phyloP scores from a whole-genome alignment of 2,329 filamentous ascomycete species.

The Scedosporium aurantiacum region DNA sequence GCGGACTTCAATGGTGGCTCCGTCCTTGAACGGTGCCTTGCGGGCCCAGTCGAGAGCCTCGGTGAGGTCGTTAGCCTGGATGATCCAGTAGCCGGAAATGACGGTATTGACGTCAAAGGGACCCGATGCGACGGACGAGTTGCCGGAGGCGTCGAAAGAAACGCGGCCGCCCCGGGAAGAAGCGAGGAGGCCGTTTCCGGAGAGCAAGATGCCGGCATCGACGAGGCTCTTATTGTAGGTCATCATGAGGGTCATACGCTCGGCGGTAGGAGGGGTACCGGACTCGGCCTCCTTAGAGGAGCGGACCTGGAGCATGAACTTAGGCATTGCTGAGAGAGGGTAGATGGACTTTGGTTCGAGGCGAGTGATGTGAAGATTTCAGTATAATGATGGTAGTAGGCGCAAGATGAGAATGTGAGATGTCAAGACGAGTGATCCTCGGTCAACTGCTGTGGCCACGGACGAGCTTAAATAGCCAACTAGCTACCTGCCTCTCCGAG shows the following conservation, averaged over 20 bases:
- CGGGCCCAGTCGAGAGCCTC: constrained; percentile 20
- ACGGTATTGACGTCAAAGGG: constrained; percentile 19
- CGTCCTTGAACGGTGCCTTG: constrained; percentile 17
- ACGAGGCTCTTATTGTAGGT: constrained; percentile 18
- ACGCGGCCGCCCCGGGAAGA: constrained; percentile 18
- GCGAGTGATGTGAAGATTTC: not conserved
- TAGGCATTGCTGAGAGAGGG: constrained; percentile 14
- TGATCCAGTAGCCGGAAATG: constrained; percentile 21
- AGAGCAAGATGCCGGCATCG: constrained; percentile 17
- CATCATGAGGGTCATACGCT: constrained; percentile 16
- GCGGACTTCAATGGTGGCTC: constrained; percentile 16
- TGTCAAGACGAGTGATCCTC: not conserved
- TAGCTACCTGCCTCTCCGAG: not conserved
- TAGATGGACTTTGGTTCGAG: not conserved
- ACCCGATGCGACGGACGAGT: constrained; percentile 14
- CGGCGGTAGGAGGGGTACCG: constrained; percentile 7
- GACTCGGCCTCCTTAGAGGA: constrained; percentile 15
- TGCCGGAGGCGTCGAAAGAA: constrained; percentile 13
- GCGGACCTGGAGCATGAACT: constrained; percentile 20
- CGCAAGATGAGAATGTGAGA: not conserved
- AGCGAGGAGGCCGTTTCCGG: constrained; percentile 16
- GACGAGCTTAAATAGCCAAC: not conserved
- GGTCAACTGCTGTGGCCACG: not conserved
- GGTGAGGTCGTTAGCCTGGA: constrained; percentile 17
- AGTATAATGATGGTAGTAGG: not conserved